Evolutionary conservation across 208 protist species (phyloP).

Genomic region (Vickermania ingenoplastis): DNA sequence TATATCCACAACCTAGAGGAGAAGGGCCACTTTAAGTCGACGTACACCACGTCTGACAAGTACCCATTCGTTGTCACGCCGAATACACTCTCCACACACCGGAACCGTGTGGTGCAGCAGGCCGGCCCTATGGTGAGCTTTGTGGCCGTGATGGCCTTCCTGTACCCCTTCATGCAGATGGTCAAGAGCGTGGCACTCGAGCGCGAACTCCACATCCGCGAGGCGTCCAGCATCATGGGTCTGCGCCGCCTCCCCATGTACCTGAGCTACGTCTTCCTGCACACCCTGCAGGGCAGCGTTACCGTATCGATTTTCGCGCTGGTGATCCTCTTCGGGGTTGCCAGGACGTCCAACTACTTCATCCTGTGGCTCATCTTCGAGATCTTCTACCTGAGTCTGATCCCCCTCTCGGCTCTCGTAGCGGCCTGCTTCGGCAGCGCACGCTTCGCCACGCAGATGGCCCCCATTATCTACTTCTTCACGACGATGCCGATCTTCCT

Average conservation of each 20-base stretch:
- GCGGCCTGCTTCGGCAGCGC: constrained; percentile 56
- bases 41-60: too few species aligned
- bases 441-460: too few species aligned
- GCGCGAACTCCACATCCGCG: constrained; percentile 74
- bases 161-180: constrained; percentile 70
- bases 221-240: constrained; percentile 83
- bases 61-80: too few species aligned
- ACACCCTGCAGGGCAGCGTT: constrained; percentile 39
- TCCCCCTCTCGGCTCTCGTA: constrained; percentile 44
- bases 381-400: constrained; percentile 37
- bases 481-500: constrained; percentile 29
- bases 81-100: too few species aligned
- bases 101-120: too few species aligned
- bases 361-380: constrained; percentile 42
- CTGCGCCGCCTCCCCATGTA: constrained; percentile 53
- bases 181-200: constrained; percentile 72
- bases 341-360: neutral
- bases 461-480: constrained; percentile 55
- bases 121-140: constrained; percentile 9
- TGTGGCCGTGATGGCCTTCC: constrained; percentile 61
- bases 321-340: neutral
- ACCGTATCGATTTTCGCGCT: constrained; percentile 27
- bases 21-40: too few species aligned
- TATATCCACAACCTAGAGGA: too few species aligned
- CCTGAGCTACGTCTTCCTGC: constrained; percentile 36